Base-by-base conservation (phyloP, 192 early-diverging fungal species). In the Martensiomyces pterosporus region DNA sequence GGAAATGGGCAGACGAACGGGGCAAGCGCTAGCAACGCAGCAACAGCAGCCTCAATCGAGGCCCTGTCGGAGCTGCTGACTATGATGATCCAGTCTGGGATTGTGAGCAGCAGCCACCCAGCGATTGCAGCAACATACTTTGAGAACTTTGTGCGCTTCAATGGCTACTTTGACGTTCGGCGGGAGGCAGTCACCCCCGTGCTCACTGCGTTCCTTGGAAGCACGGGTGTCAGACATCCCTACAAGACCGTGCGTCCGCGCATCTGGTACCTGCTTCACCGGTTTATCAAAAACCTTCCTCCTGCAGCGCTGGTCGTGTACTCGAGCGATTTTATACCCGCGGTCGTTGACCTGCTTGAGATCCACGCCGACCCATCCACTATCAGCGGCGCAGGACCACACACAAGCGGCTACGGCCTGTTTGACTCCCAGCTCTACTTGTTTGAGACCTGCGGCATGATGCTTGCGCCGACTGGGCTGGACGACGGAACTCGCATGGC, bases 361-460 rank as follows among this genome's bases (percentile, higher is more conserved):
- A 76, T 89, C 5, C 83, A 76, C 42, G 82, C 82, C n/a, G 76
- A 83, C 10, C 52, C 82, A 14, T 67, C 80, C 0, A 26, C 53
- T 62, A 25, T 41, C 50, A 32, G 55, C 47, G 29, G 12, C 29
- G 12, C 29, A 12, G 29, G 6, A 12, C 29, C 29, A 12, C 29
- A 32, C 6, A 6, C 35, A 19, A 42, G 52, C 37, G 55, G 59
- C 34, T 63, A 68, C 47, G 78, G 79, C 17, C 74, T 82, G 40
- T 91, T 88, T 49, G 83, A 85, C 52, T 85, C 83, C 43, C 92
- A 95, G 64, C 58, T 90, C 21, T 94, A 87, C 64, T 57, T 95
- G 26, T 95, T 93, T 76, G 94, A 97, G 64, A 83, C 91, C 7
- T 88, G 88, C 49, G 94, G 94, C n/a, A 78, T 85, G 34, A 70